Evolutionary conservation across 306 rosid species (phyloP), one percentile per base, ranked within the genome.

Genomic region (Dalbergia cochinchinensis): DNA sequence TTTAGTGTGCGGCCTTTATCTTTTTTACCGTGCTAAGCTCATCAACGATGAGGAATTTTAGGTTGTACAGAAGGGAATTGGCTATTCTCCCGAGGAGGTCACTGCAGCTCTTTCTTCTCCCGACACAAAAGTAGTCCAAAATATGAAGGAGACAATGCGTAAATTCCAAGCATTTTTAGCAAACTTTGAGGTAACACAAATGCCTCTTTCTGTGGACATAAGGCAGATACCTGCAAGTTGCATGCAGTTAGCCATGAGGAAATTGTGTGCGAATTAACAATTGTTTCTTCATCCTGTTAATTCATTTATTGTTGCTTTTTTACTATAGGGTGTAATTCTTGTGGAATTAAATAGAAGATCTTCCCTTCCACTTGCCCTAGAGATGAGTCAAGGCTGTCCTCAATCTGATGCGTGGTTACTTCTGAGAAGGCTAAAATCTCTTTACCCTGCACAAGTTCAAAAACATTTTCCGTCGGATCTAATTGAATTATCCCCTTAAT

Each of bases 321-420:
- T 74, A 65, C 55, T 78, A 37, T 71, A 95, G 99, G 99, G 99
- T 59, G 80, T 84, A 83, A 89, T 95, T 82, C 91, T 85, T 70
- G 69, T 92, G 51, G 94, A 95, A 79, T 85, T 92, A 65, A 92
- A 84, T 77, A 76, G 71, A 65, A 73, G 65, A 35, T 82, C 83
- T 71, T 64, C 83, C 47, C 79, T 87, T 81, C 98, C 99, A 45
- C 59, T 90, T 73, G 94, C 89, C 48, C 78, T 91, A 31, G 98
- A 91, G 80, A 91, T 95, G 96, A 80, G 65, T 58, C 89, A 89
- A 89, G 97, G 99, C 16, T 92, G 92, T 84, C 78, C 82, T 35
- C 81, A 72, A 59, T 87, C 97, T 73, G 98, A 92, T 85, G 97
- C 92, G 5, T 71, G 87, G 92, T 80, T 88, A 80, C 99, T 94